Conservation (phyloP, 345 rosid species). For the Populus pruinosa region DNA sequence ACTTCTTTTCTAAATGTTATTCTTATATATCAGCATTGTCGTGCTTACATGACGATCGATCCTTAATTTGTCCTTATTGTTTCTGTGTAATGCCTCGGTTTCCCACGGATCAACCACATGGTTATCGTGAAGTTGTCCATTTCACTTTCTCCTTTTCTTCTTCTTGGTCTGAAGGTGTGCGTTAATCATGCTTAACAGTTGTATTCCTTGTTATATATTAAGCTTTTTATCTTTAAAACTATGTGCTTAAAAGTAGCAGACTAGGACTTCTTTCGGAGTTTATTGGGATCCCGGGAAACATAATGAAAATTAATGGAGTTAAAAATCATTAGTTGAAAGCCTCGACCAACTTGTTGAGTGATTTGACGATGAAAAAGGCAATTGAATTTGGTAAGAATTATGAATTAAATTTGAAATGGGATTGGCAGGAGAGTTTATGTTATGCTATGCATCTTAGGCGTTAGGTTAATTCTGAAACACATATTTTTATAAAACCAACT, state of each 20-base stretch:
- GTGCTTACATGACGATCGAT: background rate
- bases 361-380: too few relatives aligned
- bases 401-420: background rate
- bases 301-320: background rate
- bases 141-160: rapidly evolving
- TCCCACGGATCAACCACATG: background rate
- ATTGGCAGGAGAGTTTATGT: background rate
- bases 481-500: too few relatives aligned
- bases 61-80: background rate
- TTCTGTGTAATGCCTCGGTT: background rate
- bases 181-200: background rate
- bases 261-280: background rate
- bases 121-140: too few relatives aligned
- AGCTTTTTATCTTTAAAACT: too few relatives aligned
- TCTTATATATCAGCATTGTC: background rate
- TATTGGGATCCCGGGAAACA: background rate
- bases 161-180: background rate
- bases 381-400: too few relatives aligned
- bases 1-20: too few relatives aligned
- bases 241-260: too few relatives aligned
- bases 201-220: too few relatives aligned
- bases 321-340: background rate
- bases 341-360: too few relatives aligned
- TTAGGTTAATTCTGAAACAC: background rate
- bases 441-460: too few relatives aligned